Percentiles rank a stretch among this genome's conserved stretches.
phyloP scores from a whole-genome alignment of 2,329 filamentous ascomycete genomes.

The Trichoderma semiorbis region DNA sequence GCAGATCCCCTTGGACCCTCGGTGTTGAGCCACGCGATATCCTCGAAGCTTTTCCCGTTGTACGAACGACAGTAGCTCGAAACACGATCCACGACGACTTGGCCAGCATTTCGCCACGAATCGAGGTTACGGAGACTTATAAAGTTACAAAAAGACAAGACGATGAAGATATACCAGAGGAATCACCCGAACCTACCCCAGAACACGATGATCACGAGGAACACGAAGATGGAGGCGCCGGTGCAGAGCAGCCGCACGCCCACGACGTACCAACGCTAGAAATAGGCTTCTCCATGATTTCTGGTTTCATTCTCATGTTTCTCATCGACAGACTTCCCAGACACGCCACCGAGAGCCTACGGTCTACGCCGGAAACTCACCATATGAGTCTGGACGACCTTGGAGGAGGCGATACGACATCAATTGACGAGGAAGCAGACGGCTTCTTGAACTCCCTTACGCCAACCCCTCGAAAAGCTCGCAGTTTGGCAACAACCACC shows the following conservation, averaged over 20 bases:
- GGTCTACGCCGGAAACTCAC: slow-evolving; percentile 64
- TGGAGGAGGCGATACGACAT: slow-evolving; percentile 50
- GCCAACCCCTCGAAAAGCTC: slow-evolving; percentile 55
- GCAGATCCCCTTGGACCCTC: slow-evolving; percentile 32
- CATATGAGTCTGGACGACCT: slow-evolving; percentile 89
- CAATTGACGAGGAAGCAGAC: slow-evolving; percentile 54
- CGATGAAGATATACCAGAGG: slow-evolving; percentile 15
- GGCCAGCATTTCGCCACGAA: not conserved
- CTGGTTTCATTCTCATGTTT: slow-evolving; percentile 96
- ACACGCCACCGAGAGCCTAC: slow-evolving; percentile 64
- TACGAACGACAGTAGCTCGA: slow-evolving; percentile 15
- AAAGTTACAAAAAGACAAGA: not conserved
- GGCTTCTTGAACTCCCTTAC: slow-evolving; percentile 58
- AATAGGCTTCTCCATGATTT: slow-evolving; percentile 80
- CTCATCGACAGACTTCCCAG: slow-evolving; percentile 83
- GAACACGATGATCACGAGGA: slow-evolving; percentile 15
- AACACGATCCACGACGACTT: not conserved
- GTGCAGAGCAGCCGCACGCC: slow-evolving; percentile 25
- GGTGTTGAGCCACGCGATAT: slow-evolving; percentile 27
- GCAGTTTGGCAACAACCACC: slow-evolving; percentile 77
- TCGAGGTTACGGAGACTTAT: not conserved
- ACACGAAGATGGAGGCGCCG: slow-evolving; percentile 33
- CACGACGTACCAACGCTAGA: slow-evolving; percentile 62
- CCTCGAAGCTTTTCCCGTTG: slow-evolving; percentile 23
- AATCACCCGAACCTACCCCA: slow-evolving; percentile 6